Evolutionary conservation across 306 rosid genomes (phyloP).

Genomic region (Trichosanthes truncata): DNA sequence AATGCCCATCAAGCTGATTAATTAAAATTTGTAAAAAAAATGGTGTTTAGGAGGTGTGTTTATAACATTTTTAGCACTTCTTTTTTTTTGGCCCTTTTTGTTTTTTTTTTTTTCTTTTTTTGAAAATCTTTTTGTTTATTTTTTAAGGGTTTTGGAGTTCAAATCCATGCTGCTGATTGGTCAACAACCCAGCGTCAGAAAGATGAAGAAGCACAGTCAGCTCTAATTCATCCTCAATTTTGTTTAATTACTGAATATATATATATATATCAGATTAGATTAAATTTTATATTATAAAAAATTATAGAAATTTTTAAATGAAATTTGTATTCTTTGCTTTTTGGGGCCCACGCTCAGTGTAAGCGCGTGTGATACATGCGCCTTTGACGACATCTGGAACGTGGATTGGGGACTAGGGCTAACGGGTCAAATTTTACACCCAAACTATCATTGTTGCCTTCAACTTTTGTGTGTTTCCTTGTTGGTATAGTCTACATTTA

Average conservation of each 20-base stretch:
- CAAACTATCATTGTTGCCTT: background rate
- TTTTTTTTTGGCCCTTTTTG: background rate
- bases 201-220: slow-evolving; percentile 14
- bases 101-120: background rate
- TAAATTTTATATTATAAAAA: background rate
- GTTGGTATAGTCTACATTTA: too few species aligned
- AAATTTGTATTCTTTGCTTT: background rate
- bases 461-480: background rate
- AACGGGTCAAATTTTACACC: slow-evolving; percentile 13
- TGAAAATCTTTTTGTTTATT: background rate
- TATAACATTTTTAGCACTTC: background rate
- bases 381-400: slow-evolving; percentile 19
- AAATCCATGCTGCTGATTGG: slow-evolving; percentile 13
- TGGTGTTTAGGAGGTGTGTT: background rate
- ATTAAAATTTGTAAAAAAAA: background rate
- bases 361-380: slow-evolving; percentile 2
- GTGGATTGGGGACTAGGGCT: background rate
- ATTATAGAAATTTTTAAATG: background rate
- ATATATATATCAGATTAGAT: background rate
- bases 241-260: background rate
- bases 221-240: slow-evolving; percentile 10
- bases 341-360: background rate
- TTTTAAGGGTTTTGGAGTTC: background rate
- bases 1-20: background rate
- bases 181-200: slow-evolving; percentile 13